Evolutionary conservation across 2,329 filamentous ascomycete species (phyloP).

Genomic region (Fusarium sp.): DNA sequence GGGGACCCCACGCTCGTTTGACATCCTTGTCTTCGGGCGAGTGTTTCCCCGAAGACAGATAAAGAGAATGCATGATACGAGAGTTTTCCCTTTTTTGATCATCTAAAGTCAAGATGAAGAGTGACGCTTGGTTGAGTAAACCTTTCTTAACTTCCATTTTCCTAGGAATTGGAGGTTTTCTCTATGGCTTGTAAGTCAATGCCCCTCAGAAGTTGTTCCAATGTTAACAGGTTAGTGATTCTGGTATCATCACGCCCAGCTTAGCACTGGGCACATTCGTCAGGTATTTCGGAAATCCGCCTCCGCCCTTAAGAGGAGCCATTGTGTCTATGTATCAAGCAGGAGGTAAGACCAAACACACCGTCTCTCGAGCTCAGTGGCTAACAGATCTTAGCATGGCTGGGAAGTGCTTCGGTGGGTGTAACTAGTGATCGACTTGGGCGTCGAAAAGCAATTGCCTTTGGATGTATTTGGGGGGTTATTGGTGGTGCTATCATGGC

Average conservation of each 20-base stretch:
- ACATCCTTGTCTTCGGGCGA: constrained; percentile 32
- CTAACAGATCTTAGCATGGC: constrained; percentile 48
- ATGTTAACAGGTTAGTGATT: constrained; percentile 10
- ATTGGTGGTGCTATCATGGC: constrained; percentile 56
- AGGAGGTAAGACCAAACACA: constrained; percentile 46
- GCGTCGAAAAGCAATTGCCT: constrained; percentile 55
- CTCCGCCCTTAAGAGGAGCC: constrained; percentile 52
- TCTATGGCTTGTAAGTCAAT: constrained; percentile 56
- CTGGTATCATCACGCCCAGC: constrained; percentile 57
- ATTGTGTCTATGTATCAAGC: constrained; percentile 57
- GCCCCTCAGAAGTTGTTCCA: no score
- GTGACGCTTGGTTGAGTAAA: constrained; percentile 52
- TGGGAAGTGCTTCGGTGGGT: constrained; percentile 56
- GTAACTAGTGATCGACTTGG: constrained; percentile 54
- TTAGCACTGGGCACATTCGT: constrained; percentile 53
- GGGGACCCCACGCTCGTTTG: constrained; percentile 18
- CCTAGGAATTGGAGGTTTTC: constrained; percentile 55
- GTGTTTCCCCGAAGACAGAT: constrained; percentile 21
- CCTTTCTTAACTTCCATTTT: constrained; percentile 55
- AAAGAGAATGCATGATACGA: constrained; percentile 13
- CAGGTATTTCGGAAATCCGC: constrained; percentile 51
- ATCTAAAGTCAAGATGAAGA: constrained; percentile 37
- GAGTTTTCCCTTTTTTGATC: no score
- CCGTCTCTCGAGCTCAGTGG: no score
- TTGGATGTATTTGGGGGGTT: constrained; percentile 56